Base-by-base conservation (phyloP, 306 rosid genomes). In the Rubus parviflorus region DNA sequence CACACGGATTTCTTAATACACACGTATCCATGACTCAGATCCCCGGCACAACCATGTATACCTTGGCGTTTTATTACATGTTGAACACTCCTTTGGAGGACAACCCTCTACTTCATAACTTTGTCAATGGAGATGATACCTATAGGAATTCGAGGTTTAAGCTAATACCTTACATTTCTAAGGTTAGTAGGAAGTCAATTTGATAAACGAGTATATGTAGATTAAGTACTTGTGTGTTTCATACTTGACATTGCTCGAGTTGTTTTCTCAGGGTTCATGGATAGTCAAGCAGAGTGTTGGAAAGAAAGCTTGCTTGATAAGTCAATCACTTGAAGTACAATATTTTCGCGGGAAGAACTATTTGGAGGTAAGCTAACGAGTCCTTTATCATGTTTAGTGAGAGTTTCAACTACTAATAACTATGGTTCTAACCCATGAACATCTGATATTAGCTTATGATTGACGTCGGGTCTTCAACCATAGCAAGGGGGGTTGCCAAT, bases 281-380 rank as follows among this genome's bases (percentile, higher is more conserved):
- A 94, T 94, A 76, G 98, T 91, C 13, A 94, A 94, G 80, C 98
- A 91, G 79, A 91, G 97, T 83, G 98, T 94, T 61, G 98, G 97
- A 48, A 94, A 89, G 86, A 94, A 91, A 77, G 94, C 98, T 15
- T 94, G 97, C 83, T 89, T 94, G 76, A 23, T 94, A 0, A 94
- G 96, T 7, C 97, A 94, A 87, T 90, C 91, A 0, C 84, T 94
- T 23, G 93, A 94, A 81, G 38, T 80, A 37, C 78, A 45, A 70
- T 90, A 94, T 77, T 57, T 79, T 47, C 94, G 91, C 4, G 97
- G 97, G 74, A 89, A 83, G 81, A 94, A 94, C 88, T 94, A 90
- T 82, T 70, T 94, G 12, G 98, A 94, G 96, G 98, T 88, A 74
- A 83, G 72, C 40, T 53, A 47, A 35, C 72, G 45, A 75, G 63